Evolutionary conservation across 2,329 filamentous ascomycete species (phyloP).

Genomic region (Neopestalotiopsis sp.): DNA sequence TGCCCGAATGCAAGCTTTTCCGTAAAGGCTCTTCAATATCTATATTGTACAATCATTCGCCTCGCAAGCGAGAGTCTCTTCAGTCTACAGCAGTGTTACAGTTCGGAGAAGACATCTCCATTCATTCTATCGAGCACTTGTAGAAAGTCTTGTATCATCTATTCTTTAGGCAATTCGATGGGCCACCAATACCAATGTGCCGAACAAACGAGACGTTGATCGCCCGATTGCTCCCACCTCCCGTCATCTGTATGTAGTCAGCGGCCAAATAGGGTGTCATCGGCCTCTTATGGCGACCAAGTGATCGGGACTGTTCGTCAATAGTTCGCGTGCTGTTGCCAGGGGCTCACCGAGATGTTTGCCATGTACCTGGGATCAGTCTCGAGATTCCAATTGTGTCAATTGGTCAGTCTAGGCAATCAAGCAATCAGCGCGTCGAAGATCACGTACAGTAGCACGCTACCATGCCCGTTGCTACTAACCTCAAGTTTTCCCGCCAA

Average conservation of each 20-base stretch:
- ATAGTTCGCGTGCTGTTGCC: background rate
- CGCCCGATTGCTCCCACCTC: background rate
- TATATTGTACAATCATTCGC: no score
- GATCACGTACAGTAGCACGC: background rate
- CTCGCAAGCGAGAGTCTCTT: no score
- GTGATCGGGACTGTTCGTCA: background rate
- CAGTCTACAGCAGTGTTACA: no score
- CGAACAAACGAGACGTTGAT: background rate
- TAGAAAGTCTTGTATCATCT: no score
- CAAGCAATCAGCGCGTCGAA: background rate
- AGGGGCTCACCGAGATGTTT: background rate
- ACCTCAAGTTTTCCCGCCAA: background rate
- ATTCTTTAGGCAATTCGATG: no score
- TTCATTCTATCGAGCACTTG: no score
- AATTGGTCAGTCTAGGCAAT: background rate
- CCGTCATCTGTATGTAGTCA: background rate
- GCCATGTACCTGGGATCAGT: background rate
- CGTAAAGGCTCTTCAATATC: no score
- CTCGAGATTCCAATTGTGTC: background rate
- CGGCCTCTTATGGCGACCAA: background rate
- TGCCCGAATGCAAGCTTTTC: no score
- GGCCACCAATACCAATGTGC: background rate
- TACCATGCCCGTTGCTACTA: background rate
- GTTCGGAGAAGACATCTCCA: no score
- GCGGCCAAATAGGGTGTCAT: background rate